These are phyloP conservation scores for Dysphania ambrosioides DNA, from an alignment of 148 eudicot species.

Conservation along the genomic window DNA sequence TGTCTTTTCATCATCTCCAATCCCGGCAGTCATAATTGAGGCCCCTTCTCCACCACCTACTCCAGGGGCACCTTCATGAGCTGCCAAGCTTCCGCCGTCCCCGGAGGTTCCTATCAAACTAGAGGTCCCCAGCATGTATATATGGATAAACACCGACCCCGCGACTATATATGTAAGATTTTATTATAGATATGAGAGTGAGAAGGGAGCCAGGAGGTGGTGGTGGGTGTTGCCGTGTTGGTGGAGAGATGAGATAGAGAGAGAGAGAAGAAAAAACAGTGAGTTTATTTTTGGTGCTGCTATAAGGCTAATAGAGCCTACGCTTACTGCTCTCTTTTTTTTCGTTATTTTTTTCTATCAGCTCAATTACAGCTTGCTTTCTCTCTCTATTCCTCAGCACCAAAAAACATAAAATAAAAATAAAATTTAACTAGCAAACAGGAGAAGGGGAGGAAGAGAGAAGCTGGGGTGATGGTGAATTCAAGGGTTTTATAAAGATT, in stretches of 20 bases:
- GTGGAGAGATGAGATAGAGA: constrained; percentile 14
- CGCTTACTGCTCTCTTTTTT: not conserved
- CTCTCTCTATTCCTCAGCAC: too few relatives aligned
- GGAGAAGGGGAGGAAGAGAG: constrained; percentile 7
- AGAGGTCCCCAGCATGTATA: constrained; percentile 45
- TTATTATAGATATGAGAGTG: not conserved
- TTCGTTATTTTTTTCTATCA: not conserved
- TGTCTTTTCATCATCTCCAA: constrained; percentile 1
- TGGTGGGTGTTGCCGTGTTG: not conserved
- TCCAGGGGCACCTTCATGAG: constrained; percentile 15
- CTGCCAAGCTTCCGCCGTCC: constrained; percentile 24
- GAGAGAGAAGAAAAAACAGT: not conserved
- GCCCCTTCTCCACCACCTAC: constrained; percentile 19
- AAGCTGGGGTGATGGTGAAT: constrained; percentile 53
- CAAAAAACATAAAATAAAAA: constrained; percentile 7
- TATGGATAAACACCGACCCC: too few relatives aligned
- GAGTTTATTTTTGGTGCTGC: not conserved
- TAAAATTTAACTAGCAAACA: not conserved
- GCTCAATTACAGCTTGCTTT: constrained; percentile 36
- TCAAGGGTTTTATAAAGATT: constrained; percentile 76
- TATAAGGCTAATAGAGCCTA: not conserved
- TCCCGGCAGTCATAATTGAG: constrained; percentile 16
- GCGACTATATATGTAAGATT: not conserved
- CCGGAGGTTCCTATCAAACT: constrained; percentile 36
- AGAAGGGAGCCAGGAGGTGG: not conserved